A percentile compares a stretch with the other conserved stretches of the same genome.
phyloP scores from a whole-genome alignment of 2,329 filamentous ascomycete genomes.

The Pleomassaria siparia region DNA sequence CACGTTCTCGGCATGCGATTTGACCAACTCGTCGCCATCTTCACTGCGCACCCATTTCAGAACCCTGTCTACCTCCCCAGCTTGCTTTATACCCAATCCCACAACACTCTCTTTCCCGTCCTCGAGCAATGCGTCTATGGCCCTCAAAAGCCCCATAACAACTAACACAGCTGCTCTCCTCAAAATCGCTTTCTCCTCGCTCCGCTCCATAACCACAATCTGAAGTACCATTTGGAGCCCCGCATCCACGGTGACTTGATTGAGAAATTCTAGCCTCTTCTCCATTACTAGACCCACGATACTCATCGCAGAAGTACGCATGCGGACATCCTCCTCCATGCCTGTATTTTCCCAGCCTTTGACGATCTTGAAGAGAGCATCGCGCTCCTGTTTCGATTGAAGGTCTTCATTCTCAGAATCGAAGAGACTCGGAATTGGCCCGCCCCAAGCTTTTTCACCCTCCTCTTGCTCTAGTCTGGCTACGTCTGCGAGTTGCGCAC shows the following conservation, averaged over 20 bases:
- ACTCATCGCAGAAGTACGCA: slow-evolving; percentile 69
- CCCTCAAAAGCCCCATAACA: slow-evolving; percentile 62
- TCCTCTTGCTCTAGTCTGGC: slow-evolving; percentile 53
- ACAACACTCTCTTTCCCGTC: slow-evolving; percentile 45
- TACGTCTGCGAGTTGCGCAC: slow-evolving; percentile 55
- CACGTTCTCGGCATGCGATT: slow-evolving; percentile 67
- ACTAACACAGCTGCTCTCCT: slow-evolving; percentile 67
- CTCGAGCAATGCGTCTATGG: slow-evolving; percentile 57
- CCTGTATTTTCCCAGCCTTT: slow-evolving; percentile 69
- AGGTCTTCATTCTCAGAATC: slow-evolving; percentile 30
- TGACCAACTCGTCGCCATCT: slow-evolving; percentile 69
- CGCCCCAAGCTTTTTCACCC: slow-evolving; percentile 58
- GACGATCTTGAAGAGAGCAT: slow-evolving; percentile 61
- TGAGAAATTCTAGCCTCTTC: slow-evolving; percentile 49
- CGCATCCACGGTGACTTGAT: slow-evolving; percentile 42
- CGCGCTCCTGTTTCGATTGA: slow-evolving; percentile 41
- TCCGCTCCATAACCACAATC: slow-evolving; percentile 64
- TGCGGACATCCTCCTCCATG: slow-evolving; percentile 65
- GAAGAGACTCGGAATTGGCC: slow-evolving; percentile 46
- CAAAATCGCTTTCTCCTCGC: slow-evolving; percentile 63
- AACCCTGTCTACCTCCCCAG: slow-evolving; percentile 63
- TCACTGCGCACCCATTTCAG: slow-evolving; percentile 65
- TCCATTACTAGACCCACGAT: slow-evolving; percentile 64
- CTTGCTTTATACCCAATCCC: slow-evolving; percentile 57
- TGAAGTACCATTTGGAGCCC: slow-evolving; percentile 65